Evolutionary conservation across 106 monocot species (phyloP), one percentile per base, ranked within the genome.

Genomic region (Allium fistulosum): DNA sequence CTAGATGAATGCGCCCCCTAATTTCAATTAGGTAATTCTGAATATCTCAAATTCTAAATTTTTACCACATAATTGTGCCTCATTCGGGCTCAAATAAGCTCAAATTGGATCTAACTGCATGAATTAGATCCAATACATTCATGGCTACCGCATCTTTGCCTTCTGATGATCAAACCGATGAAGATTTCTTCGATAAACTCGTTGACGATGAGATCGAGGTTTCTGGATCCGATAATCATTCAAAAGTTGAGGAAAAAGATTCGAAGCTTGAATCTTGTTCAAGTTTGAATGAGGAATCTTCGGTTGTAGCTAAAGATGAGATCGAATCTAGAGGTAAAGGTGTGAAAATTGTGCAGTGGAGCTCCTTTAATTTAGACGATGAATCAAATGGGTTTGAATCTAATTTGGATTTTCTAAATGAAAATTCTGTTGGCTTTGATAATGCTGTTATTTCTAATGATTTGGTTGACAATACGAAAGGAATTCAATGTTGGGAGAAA

Each of bases 341-440:
- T 45, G 79, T 92, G 26, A 97, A 88, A 80, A 85, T 72, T 66
- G 92, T 87, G 49, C 83, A 88, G 72, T 97, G 96, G 96, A 97
- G 73, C 68, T 71, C 80, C 7, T 88, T 92, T 72, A 46, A 58
- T 66, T 48, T 63, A 48, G 72, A 55, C 15, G 63, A 62, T 7
- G 73, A 66, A 22, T 45, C 69, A 8, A 68, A 57, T 26, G 84
- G 82, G 11, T 75, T 82, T 46, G 94, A 73, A 48, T 57, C 73
- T 18, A 55, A 56, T 66, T 75, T 81, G 9, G 88, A 91, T 17
- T 84, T 91, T 59, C 65, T 79, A 58, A 15, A 59, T 12, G 85
- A 76, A 55, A 64, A 49, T 67, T 11, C 63, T 10, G 37, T 37
- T 37, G 37, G 37, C 37, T 37, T 37, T 37, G 85, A 76, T 49